These are phyloP conservation scores for Soucietia sequanensis DNA, from an alignment of 805 yeast species.

Conservation along the genomic window DNA sequence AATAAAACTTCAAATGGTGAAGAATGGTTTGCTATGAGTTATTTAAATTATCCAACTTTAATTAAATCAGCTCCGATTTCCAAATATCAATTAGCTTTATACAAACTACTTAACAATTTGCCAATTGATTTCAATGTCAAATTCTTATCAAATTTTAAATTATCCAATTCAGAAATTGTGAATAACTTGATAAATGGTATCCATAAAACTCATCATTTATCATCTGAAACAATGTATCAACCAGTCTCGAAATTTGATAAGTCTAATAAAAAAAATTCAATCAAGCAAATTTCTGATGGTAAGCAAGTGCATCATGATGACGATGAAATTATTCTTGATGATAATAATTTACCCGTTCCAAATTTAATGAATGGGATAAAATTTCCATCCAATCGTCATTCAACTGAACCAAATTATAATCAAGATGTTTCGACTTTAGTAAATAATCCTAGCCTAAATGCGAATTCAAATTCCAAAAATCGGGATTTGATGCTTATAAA, in stretches of 20 bases:
- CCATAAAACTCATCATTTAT: conserved; percentile 30
- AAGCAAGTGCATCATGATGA: conserved; percentile 2
- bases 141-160: conserved; percentile 13
- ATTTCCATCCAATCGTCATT: conserved; percentile 18
- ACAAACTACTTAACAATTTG: conserved; percentile 19
- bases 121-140: conserved; percentile 14
- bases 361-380: conserved; percentile 37
- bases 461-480: too few species aligned
- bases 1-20: conserved; percentile 65
- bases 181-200: conserved; percentile 34
- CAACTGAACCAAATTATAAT: not conserved
- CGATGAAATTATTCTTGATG: conserved; percentile 3
- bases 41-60: conserved; percentile 71
- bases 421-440: conserved; percentile 1
- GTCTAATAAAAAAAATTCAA: conserved; percentile 6
- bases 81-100: conserved; percentile 47
- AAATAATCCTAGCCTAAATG: too few species aligned
- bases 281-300: conserved; percentile 28
- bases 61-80: conserved; percentile 80
- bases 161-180: conserved; percentile 18
- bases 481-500: conserved; percentile 12
- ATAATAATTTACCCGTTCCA: conserved; percentile 12
- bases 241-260: conserved; percentile 32
- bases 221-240: conserved; percentile 31
- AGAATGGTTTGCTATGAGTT: conserved; percentile 85